Conservation (phyloP, 2,329 filamentous ascomycete genomes). For the Aspergillus puulaauensis region DNA sequence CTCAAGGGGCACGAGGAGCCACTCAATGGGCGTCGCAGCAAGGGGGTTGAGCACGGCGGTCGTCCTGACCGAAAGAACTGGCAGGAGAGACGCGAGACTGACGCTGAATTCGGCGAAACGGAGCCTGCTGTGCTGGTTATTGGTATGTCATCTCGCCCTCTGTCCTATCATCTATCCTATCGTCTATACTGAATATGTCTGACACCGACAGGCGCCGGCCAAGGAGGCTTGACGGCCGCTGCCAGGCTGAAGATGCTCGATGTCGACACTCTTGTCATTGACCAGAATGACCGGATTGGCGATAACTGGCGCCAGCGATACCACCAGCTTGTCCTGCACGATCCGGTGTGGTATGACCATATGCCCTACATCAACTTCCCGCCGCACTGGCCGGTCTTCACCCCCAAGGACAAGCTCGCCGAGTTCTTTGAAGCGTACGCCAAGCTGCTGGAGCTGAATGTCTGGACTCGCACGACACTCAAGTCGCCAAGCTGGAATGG, state of each 20-base stretch:
- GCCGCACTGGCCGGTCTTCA: constrained; percentile 66
- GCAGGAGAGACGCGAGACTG: constrained; percentile 53
- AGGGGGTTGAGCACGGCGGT: constrained; percentile 58
- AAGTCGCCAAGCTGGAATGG: constrained; percentile 47
- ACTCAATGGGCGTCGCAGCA: constrained; percentile 48
- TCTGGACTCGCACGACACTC: constrained; percentile 60
- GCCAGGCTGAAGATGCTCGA: constrained; percentile 61
- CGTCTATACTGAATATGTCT: background rate
- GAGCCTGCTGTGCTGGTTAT: constrained; percentile 62
- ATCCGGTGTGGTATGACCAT: constrained; percentile 58
- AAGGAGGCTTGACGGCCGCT: constrained; percentile 58
- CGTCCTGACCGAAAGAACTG: constrained; percentile 59
- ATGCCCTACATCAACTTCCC: constrained; percentile 67
- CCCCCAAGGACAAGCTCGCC: constrained; percentile 69
- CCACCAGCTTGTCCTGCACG: constrained; percentile 66
- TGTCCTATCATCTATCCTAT: too few relatives aligned
- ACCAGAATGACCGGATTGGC: constrained; percentile 57
- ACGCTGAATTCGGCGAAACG: constrained; percentile 50
- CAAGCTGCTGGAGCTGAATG: constrained; percentile 64
- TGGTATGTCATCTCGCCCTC: constrained; percentile 32
- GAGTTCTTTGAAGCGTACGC: constrained; percentile 69
- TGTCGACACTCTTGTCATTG: constrained; percentile 57
- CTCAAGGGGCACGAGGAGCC: constrained; percentile 57
- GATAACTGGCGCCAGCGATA: constrained; percentile 68
- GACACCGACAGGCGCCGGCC: constrained; percentile 46